Conservation (phyloP, 345 rosid species). For the Lenwebbia sp. region DNA sequence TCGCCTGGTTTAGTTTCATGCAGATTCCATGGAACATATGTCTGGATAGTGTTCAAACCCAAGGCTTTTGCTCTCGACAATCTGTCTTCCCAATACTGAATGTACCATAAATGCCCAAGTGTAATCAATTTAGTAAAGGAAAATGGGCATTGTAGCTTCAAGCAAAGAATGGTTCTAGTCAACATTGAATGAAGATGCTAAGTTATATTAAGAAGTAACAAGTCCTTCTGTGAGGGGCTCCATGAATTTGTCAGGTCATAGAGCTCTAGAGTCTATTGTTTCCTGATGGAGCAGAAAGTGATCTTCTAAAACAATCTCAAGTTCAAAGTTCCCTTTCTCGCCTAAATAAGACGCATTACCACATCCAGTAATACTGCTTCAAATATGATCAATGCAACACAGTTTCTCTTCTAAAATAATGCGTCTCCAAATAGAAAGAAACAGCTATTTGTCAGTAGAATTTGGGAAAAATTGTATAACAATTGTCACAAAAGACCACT, state of each 20-base stretch:
- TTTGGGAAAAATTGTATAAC: not conserved
- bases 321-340: not conserved
- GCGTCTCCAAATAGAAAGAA: not conserved
- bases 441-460: not conserved
- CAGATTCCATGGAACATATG: conserved; percentile 91
- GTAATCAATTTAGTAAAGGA: not conserved
- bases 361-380: not conserved
- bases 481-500: not conserved
- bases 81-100: conserved; percentile 90
- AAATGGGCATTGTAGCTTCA: not conserved
- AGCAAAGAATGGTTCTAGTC: not conserved
- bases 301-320: not conserved
- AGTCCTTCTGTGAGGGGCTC: not conserved
- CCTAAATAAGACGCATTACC: not conserved
- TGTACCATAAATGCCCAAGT: not conserved
- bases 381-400: not conserved
- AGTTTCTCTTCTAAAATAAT: not conserved
- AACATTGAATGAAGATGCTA: not conserved
- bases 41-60: conserved; percentile 84
- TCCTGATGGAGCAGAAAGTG: not conserved
- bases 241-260: not conserved
- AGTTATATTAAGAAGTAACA: not conserved
- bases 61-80: conserved; percentile 75
- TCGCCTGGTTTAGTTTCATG: conserved; percentile 85
- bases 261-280: not conserved